Conservation (phyloP, 805 yeast genomes). For the Ogataea corticis region DNA sequence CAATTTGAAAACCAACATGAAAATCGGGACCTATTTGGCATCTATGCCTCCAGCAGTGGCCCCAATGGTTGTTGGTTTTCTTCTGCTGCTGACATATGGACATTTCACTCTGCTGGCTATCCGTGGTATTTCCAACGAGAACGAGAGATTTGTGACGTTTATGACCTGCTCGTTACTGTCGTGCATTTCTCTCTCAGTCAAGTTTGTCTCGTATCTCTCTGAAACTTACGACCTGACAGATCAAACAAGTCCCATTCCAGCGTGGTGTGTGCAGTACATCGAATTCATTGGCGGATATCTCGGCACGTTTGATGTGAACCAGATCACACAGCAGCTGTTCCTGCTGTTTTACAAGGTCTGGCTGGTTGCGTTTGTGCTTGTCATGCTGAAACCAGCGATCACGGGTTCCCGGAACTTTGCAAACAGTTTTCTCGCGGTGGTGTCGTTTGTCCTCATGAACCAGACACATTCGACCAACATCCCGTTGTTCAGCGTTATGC, state of each 20-base stretch:
- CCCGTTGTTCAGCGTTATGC: constrained; percentile 44
- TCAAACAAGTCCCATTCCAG: constrained; percentile 18
- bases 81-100: constrained; percentile 22
- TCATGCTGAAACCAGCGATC: constrained; percentile 18
- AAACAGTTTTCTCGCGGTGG: constrained; percentile 37
- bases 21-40: constrained; percentile 46
- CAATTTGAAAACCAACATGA: constrained; percentile 45
- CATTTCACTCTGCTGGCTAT: constrained; percentile 15
- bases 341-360: constrained; percentile 26
- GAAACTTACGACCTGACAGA: constrained; percentile 28
- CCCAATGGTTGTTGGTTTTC: constrained; percentile 20
- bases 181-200: constrained; percentile 26
- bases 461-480: constrained; percentile 57
- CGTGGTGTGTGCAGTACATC: constrained; percentile 24
- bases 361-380: constrained; percentile 12
- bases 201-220: constrained; percentile 29
- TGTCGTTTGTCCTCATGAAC: constrained; percentile 46
- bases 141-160: constrained; percentile 38
- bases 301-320: constrained; percentile 31
- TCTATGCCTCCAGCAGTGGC: constrained; percentile 22
- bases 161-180: constrained; percentile 47
- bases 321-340: constrained; percentile 25
- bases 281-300: constrained; percentile 35
- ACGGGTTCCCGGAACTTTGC: constrained; percentile 24
- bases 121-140: background rate